phyloP scores from a whole-genome alignment of 2,329 filamentous ascomycete genomes.

The Chrysosporium queenslandicum region DNA sequence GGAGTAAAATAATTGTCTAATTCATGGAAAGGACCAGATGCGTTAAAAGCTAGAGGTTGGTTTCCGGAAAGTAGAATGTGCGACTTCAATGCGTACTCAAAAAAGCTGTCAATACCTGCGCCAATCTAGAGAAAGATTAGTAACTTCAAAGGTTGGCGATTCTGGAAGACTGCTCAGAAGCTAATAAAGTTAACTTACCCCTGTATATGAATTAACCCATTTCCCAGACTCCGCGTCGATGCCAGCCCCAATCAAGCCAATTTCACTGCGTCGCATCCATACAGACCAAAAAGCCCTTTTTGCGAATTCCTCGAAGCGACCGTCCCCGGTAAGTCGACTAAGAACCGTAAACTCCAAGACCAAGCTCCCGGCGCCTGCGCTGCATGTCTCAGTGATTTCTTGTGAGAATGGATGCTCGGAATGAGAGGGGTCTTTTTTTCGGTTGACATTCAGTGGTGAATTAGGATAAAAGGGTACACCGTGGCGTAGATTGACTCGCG shows the following conservation, averaged over 20 bases:
- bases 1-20: conserved; percentile 57
- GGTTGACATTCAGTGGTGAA: conserved; percentile 57
- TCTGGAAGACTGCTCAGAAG: neutral
- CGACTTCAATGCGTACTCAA: conserved; percentile 93
- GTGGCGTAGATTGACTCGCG: conserved; percentile 78
- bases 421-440: conserved; percentile 16
- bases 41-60: conserved; percentile 29
- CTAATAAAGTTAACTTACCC: conserved; percentile 35
- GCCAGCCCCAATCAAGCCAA: conserved; percentile 79
- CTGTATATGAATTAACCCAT: conserved; percentile 83
- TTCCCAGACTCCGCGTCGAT: conserved; percentile 84
- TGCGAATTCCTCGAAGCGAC: conserved; percentile 76
- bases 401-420: conserved; percentile 26
- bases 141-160: neutral
- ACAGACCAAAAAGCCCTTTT: conserved; percentile 95
- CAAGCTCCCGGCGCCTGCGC: conserved; percentile 88
- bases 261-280: conserved; percentile 76
- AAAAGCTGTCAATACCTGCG: conserved; percentile 95
- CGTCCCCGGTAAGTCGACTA: conserved; percentile 75
- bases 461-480: conserved; percentile 90
- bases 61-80: conserved; percentile 80
- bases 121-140: conserved; percentile 50
- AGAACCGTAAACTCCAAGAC: conserved; percentile 88
- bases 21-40: conserved; percentile 37
- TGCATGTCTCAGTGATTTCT: conserved; percentile 93